Base-by-base conservation (phyloP, 345 rosid species). In the Dipteronia sinensis region DNA sequence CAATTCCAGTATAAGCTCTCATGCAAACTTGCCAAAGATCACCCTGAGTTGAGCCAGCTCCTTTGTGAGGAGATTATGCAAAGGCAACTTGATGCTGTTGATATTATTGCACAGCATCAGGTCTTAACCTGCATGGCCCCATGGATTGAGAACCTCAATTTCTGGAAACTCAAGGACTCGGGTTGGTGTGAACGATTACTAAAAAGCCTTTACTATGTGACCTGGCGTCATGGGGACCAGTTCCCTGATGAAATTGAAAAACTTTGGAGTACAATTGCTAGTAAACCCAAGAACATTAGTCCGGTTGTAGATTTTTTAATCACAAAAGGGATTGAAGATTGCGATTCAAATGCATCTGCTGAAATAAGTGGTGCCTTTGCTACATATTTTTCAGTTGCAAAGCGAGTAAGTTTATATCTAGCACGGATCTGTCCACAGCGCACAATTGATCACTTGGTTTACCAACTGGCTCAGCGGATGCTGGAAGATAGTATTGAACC, bases 91-190 rank as follows among this genome's bases (percentile, higher is more conserved):
- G 99, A 96, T 82, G 99, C 99, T 72, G 99, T 96, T 67, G 97
- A 96, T 83, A 96, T 96, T 77, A 96, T 96, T 83, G 97, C 98
- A 46, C 99, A 96, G 83, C 99, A 96, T 87, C 99, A 96, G 90
- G 99, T 94, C 76, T 87, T 96, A 82, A 96, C 99, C 9, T 96
- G 99, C 83, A 92, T 96, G 99, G 99, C 99, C 84, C 99, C 99
- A 29, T 96, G 99, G 98, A 96, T 96, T 84, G 99, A 96, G 85
- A 96, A 96, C 72, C 97, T 96, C 69, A 92, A 96, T 82, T 92
- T 96, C 85, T 96, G 98, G 98, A 96, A 92, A 88, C 97, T 94
- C 76, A 96, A 92, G 90, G 99, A 96, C 79, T 92, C 99, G 0
- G 98, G 98, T 79, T 96, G 99, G 99, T 90, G 97, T 86, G 98